phyloP scores from a whole-genome alignment of 257 asterid species.

The Misopates orontium region DNA sequence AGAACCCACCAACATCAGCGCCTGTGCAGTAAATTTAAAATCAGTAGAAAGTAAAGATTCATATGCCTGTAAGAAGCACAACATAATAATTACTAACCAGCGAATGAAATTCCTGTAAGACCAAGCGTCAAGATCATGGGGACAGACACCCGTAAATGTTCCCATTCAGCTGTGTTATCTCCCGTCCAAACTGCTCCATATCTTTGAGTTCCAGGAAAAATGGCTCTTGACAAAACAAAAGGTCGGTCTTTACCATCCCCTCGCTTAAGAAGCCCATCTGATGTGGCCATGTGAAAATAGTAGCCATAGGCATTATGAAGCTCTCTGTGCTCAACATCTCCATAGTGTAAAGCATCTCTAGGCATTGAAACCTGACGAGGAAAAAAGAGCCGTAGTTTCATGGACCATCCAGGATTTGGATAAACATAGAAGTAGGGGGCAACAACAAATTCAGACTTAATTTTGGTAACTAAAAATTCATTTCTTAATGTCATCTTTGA shows the following conservation, averaged over 20 bases:
- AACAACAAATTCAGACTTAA: not conserved
- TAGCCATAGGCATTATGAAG: slow-evolving; percentile 94
- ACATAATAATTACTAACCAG: slow-evolving; percentile 59
- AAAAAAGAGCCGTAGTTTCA: slow-evolving; percentile 10
- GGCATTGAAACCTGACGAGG: slow-evolving; percentile 82
- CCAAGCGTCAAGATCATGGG: slow-evolving; percentile 96
- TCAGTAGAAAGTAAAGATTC: slow-evolving; percentile 20
- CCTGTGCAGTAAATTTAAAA: slow-evolving; percentile 46
- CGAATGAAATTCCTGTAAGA: slow-evolving; percentile 81
- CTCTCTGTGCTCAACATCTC: slow-evolving; percentile 91
- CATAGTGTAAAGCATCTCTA: slow-evolving; percentile 84
- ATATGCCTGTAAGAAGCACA: not conserved
- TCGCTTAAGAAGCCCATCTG: slow-evolving; percentile 87
- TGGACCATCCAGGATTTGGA: slow-evolving; percentile 5
- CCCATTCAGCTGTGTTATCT: slow-evolving; percentile 97
- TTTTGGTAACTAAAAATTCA: not conserved
- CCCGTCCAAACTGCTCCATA: slow-evolving; percentile 99
- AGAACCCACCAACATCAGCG: slow-evolving; percentile 98
- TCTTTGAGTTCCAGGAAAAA: slow-evolving; percentile 92
- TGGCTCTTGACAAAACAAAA: slow-evolving; percentile 90
- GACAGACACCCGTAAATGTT: slow-evolving; percentile 82
- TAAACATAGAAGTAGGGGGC: not conserved
- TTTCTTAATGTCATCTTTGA: not conserved
- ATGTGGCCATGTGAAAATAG: slow-evolving; percentile 95
- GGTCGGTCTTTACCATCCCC: slow-evolving; percentile 86